Evolutionary conservation across 345 rosid species (phyloP).

Genomic region (Citrus mangshanensis): DNA sequence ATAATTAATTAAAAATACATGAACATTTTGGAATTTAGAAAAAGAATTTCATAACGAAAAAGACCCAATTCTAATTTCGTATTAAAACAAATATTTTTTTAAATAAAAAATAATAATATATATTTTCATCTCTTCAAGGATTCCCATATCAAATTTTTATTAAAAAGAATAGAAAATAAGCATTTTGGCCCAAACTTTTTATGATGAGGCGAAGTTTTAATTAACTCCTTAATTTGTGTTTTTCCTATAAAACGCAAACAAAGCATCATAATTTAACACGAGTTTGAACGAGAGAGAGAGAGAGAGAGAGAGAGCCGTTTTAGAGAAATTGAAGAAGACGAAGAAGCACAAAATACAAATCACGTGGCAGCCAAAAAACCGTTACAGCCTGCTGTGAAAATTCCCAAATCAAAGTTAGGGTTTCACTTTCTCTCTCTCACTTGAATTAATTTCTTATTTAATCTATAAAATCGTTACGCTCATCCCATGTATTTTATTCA

Average conservation of each 20-base stretch:
- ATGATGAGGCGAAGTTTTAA: not conserved
- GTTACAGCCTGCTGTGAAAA: slow-evolving; percentile 35
- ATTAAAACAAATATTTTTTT: too few species aligned
- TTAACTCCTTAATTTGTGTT: not conserved
- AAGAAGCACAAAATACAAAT: slow-evolving; percentile 19
- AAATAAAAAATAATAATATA: too few species aligned
- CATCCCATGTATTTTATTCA: not conserved
- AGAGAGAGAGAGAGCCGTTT: slow-evolving; percentile 30
- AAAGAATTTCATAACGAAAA: too few species aligned
- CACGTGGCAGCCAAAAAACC: slow-evolving; percentile 48
- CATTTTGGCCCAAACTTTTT: not conserved
- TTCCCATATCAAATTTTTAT: not conserved
- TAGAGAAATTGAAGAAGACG: slow-evolving; percentile 1
- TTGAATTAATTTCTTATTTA: not conserved
- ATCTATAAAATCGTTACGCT: not conserved
- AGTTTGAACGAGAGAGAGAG: not conserved
- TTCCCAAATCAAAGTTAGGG: slow-evolving; percentile 25
- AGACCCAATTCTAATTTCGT: not conserved
- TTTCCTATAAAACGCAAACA: not conserved
- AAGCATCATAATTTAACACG: not conserved
- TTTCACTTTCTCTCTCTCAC: not conserved
- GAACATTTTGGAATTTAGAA: not conserved
- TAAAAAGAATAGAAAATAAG: not conserved
- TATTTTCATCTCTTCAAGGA: not conserved
- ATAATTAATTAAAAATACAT: not conserved